These are phyloP conservation scores for Trichoderma gamsii DNA, from an alignment of 495 filamentous ascomycete species.

Conservation along the genomic window DNA sequence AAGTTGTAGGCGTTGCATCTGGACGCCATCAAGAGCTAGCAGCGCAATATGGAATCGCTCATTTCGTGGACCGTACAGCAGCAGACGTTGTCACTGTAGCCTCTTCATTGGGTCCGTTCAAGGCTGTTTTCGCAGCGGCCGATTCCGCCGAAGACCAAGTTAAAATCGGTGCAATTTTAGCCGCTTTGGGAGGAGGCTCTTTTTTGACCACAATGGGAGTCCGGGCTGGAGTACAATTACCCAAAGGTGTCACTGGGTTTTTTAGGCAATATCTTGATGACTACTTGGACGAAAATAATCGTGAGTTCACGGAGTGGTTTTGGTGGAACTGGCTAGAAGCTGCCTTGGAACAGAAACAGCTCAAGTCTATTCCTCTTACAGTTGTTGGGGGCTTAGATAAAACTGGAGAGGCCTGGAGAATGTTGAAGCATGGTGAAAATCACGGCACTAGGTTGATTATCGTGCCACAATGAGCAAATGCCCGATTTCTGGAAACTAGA, in stretches of 20 bases:
- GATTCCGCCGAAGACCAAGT: conserved; percentile 20
- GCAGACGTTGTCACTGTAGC: conserved; percentile 16
- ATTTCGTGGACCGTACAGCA: conserved; percentile 19
- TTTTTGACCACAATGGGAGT: conserved; percentile 22
- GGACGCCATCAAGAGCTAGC: background rate
- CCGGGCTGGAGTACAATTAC: conserved; percentile 17
- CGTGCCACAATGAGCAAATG: background rate
- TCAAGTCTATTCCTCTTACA: conserved; percentile 20
- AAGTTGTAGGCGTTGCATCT: conserved; percentile 11
- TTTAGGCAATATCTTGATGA: conserved; percentile 22
- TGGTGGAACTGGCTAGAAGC: conserved; percentile 21
- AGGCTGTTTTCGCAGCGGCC: conserved; percentile 19
- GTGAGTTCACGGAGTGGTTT: conserved; percentile 20
- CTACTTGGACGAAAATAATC: conserved; percentile 19
- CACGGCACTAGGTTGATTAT: background rate
- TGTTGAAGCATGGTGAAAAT: background rate
- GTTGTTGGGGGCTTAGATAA: conserved; percentile 4
- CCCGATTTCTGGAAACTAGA: too few species aligned
- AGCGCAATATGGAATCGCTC: background rate
- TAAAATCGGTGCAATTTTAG: conserved; percentile 18
- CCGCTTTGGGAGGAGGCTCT: conserved; percentile 18
- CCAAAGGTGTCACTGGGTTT: conserved; percentile 15
- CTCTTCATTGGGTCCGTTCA: conserved; percentile 17
- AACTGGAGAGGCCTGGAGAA: background rate
- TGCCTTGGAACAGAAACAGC: conserved; percentile 6